Evolutionary conservation across 306 rosid species (phyloP), one percentile per base, ranked within the genome.

Genomic region (Inga laurina): DNA sequence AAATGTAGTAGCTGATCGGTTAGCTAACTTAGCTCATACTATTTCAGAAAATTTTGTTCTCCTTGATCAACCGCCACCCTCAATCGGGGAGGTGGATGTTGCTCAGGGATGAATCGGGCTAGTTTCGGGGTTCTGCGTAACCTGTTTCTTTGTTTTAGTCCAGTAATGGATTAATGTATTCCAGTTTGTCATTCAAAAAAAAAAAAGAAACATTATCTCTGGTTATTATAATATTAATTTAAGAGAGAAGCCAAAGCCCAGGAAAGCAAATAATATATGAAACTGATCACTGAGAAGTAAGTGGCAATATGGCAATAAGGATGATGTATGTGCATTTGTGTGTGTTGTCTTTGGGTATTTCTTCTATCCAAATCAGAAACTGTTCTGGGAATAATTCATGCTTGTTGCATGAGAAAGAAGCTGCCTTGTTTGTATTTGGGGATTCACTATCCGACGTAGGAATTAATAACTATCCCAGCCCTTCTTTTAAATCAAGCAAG

Each of bases 361-460:
- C 64, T 21, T 1, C 64, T 0, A 30, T 51, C 73, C 77, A 73
- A 62, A 72, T 66, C 16, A 79, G 3, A 2, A 30, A 49, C 11
- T 72, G 49, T 14, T 21, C 10, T 21, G 18, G 75, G 22, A 54
- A 16, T 27, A 54, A 16, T 24, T 35, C 7, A 2, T 86, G 86
- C 72, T 74, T 79, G 3, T 9, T 27, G 66, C 30, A 22, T 0
- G 10, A 82, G 74, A 54, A 79, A 5, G 77, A 46, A 4, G 84
- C 35, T 10, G 70, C 89, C 34, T 7, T 90, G 41, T 90, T 87
- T 76, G 71, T 90, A 48, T 86, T 90, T 30, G 94, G 94, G 5
- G 97, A 92, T 84, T 92, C 93, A 5, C 1, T 82, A 5, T 89
- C 71, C 9, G 97, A 92, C 45, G 82, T 56, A 0, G 97, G 94